Evolutionary conservation across 768 basidiomycete genomes (phyloP).

Genomic region (Mycena pura): DNA sequence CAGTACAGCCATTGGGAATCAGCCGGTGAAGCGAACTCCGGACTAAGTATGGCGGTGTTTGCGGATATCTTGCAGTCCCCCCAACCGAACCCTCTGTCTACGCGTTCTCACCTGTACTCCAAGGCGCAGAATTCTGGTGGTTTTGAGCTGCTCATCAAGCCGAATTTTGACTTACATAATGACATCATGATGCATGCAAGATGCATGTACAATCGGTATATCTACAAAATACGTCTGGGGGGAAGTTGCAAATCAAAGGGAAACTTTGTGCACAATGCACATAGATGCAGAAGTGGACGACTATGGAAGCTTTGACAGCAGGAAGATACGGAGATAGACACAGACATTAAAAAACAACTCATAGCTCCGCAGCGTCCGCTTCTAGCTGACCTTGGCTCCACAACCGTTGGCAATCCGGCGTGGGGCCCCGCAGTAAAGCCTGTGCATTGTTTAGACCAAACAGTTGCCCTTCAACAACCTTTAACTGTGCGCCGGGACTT

Average conservation of each 20-base stretch:
- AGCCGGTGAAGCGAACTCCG: neutral
- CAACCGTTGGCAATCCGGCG: too few relatives aligned
- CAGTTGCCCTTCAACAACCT: too few relatives aligned
- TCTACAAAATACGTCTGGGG: too few relatives aligned
- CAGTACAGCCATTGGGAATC: neutral
- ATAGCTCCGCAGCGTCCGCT: neutral
- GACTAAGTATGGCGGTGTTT: constrained; percentile 2
- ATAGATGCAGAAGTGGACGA: neutral
- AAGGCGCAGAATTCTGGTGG: neutral
- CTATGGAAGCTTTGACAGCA: neutral
- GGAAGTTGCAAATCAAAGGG: neutral
- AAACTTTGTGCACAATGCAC: neutral
- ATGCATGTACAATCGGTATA: too few relatives aligned
- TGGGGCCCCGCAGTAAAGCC: too few relatives aligned
- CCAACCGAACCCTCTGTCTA: neutral
- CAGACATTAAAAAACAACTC: neutral
- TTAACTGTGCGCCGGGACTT: too few relatives aligned
- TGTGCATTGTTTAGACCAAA: too few relatives aligned
- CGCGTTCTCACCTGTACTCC: neutral
- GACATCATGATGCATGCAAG: too few relatives aligned
- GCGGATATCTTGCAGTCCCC: neutral
- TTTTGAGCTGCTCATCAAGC: neutral
- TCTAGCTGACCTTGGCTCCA: too few relatives aligned
- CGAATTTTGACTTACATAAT: too few relatives aligned
- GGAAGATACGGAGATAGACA: neutral